Evolutionary conservation across 1,284 basidiomycete species (phyloP).

Genomic region (Trichosporon asahii): DNA sequence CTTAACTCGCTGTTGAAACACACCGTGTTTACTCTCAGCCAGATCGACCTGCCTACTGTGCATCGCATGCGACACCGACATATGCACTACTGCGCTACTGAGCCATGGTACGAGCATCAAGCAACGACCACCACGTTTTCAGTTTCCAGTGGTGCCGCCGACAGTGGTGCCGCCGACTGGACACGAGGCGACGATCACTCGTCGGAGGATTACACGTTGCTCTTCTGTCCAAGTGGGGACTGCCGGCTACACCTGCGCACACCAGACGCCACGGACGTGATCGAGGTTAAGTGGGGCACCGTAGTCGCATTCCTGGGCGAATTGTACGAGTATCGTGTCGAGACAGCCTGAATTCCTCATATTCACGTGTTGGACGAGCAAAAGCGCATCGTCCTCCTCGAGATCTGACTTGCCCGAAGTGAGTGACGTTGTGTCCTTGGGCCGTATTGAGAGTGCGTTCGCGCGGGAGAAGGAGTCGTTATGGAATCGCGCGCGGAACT

Average conservation of each 20-base stretch:
- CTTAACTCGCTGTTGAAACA: neutral
- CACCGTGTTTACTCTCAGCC: neutral
- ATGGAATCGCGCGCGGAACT: neutral
- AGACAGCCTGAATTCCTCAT: neutral
- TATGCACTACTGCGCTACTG: neutral
- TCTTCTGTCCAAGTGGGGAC: neutral
- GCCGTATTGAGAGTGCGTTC: neutral
- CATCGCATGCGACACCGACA: neutral
- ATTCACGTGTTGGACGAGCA: neutral
- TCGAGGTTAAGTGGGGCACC: neutral
- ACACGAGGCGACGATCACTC: neutral
- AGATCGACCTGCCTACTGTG: neutral
- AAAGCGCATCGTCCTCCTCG: neutral
- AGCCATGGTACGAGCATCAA: neutral
- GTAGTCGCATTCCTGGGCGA: neutral
- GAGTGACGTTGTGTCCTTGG: neutral
- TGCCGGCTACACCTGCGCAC: neutral
- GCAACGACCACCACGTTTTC: neutral
- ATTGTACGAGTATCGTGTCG: neutral
- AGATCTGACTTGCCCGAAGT: neutral
- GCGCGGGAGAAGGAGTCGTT: neutral
- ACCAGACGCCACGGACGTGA: neutral
- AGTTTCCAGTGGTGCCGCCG: neutral
- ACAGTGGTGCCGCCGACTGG: neutral
- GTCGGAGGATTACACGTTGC: neutral